Conservation (phyloP, 495 filamentous ascomycete genomes). For the Hypoxylon lenormandii region DNA sequence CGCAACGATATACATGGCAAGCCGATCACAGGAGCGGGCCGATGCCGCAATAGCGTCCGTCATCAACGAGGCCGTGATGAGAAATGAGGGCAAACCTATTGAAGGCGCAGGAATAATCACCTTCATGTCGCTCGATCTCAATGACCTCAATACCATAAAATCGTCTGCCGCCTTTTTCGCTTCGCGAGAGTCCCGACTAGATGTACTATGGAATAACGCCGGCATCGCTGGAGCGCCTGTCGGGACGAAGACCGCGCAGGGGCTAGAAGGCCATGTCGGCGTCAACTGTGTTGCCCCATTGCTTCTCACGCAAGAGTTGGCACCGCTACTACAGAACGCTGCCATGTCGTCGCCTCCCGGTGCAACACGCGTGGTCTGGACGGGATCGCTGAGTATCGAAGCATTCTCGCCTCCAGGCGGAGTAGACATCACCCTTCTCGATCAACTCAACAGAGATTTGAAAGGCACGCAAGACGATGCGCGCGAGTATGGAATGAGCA, state of each 20-base stretch:
- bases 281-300: slow-evolving; percentile 52
- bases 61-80: not conserved
- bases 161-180: slow-evolving; percentile 57
- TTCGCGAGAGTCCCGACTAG: slow-evolving; percentile 56
- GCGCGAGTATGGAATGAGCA: slow-evolving; percentile 50
- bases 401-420: slow-evolving; percentile 1
- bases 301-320: slow-evolving; percentile 56
- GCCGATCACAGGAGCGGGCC: slow-evolving; percentile 24
- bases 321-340: slow-evolving; percentile 51
- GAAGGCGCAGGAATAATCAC: not conserved
- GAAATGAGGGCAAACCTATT: not conserved
- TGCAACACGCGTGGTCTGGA: slow-evolving; percentile 26
- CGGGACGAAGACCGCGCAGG: slow-evolving; percentile 45
- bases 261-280: slow-evolving; percentile 50
- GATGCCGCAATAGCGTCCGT: not conserved
- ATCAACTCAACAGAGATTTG: not conserved
- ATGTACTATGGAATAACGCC: slow-evolving; percentile 69
- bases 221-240: slow-evolving; percentile 51
- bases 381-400: slow-evolving; percentile 18
- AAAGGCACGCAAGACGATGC: not conserved
- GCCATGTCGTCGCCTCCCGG: not conserved
- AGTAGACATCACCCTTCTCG: not conserved
- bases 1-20: slow-evolving; percentile 49
- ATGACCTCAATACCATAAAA: slow-evolving; percentile 65
- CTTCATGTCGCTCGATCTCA: slow-evolving; percentile 56